Base-by-base conservation (phyloP, 371 early-diverging fungal species). In the Mucor circinelloides region DNA sequence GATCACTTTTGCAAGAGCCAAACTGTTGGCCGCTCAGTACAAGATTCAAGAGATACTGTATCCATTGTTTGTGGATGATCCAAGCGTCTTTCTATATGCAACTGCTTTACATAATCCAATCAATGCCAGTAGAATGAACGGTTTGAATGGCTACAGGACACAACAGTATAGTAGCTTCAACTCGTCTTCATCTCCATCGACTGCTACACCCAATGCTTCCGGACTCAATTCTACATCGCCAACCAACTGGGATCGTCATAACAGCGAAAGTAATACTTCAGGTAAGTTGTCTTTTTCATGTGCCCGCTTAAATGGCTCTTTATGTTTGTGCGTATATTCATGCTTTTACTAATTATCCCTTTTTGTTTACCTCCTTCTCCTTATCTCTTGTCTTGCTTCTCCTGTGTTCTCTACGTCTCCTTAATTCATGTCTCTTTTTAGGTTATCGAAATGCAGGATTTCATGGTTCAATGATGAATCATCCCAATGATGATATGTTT, bases 11-110 rank as follows among this genome's bases (percentile, higher is more conserved):
- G 87, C 83, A 17, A 79, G 93, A 73, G 93, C 93, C 2, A 83
- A 83, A 28, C 77, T 84, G 63, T 74, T 91, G 58, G 89, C 93
- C 19, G 81, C 86, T 57, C 89, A 89, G 54, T 88, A 89, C 71
- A 87, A 90, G 58, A 91, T 93, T 25, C 70, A 80, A 44, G 91
- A 91, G 9, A 75, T 79, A 23, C 80, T 93, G 6, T 89, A 90
- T 68, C 94, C 94, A 21, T 82, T 94, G 27, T 90, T 94, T 69
- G 90, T 87, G 58, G 87, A 90, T 38, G 90, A 93, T 62, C 92
- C 91, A 25, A 72, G 64, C 42, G 57, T 64, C 13, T 79, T 77
- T 66, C 40, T 79, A 12, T 80, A 72, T 63, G 64, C 80, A 25
- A 71, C 66, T 28, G 65, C 68, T 19, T 61, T 64, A 38, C 68